These are phyloP conservation scores for Trichocomaceae sp. DNA, from an alignment of 2,329 filamentous ascomycete species.

Conservation along the genomic window DNA sequence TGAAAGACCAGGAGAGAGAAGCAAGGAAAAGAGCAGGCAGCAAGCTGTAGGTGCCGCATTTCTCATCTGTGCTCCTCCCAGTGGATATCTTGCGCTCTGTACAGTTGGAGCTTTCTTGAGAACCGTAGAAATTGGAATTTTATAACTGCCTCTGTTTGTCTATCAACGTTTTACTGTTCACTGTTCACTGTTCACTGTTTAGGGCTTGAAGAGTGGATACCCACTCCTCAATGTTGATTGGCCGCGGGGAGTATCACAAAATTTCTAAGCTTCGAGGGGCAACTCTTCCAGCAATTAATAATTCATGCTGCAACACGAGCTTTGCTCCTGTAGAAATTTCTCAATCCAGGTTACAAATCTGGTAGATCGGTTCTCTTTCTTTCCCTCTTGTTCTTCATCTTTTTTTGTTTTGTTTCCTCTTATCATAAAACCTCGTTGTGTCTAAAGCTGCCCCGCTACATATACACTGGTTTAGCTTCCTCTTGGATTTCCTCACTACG, in stretches of 20 bases:
- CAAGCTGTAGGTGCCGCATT: conserved; percentile 51
- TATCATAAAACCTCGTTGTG: neutral
- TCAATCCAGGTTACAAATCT: conserved; percentile 4
- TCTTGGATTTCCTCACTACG: neutral
- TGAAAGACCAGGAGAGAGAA: conserved; percentile 70
- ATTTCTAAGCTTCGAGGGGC: conserved; percentile 14
- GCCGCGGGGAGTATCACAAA: conserved; percentile 1
- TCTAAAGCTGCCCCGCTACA: conserved; percentile 1
- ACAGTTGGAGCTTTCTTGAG: neutral
- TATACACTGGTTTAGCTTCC: neutral
- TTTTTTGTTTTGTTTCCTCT: neutral
- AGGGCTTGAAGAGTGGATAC: conserved; percentile 6
- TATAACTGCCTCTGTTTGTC: too few relatives aligned
- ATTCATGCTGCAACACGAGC: conserved; percentile 1
- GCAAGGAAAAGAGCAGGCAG: conserved; percentile 56
- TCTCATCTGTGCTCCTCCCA: neutral
- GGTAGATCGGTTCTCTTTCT: neutral
- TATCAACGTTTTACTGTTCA: too few relatives aligned
- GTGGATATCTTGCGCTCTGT: neutral
- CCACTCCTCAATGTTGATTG: neutral
- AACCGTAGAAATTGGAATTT: neutral
- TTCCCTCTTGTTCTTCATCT: neutral
- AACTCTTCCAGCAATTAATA: conserved; percentile 8
- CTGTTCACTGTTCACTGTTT: too few relatives aligned
- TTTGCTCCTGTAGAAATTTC: neutral